Evolutionary conservation across 176 grass and related monocot species (phyloP).

Genomic region (Avena insularis): DNA sequence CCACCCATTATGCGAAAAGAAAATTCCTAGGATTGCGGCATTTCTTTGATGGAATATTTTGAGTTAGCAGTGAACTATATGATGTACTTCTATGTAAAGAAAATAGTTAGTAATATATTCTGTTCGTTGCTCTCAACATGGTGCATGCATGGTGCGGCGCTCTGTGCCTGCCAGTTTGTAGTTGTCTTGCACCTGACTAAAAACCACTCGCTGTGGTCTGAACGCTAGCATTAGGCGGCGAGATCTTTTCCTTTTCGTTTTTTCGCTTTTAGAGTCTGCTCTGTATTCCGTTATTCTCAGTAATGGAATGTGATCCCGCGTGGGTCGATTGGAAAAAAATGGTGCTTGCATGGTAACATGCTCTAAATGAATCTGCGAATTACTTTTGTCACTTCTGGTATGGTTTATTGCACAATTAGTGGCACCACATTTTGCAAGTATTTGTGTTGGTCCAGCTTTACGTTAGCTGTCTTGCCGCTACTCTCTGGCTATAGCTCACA

Average conservation of each 20-base stretch:
- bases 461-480: background rate
- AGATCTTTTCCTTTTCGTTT: too few species aligned
- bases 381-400: background rate
- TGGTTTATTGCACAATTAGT: slow-evolving; percentile 8
- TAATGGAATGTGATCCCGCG: too few species aligned
- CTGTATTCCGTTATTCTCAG: too few species aligned
- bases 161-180: too few species aligned
- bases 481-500: background rate
- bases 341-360: background rate
- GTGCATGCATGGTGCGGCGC: slow-evolving; percentile 10
- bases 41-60: slow-evolving; percentile 21
- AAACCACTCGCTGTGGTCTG: too few species aligned
- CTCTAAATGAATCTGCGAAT: background rate
- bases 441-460: slow-evolving; percentile 33
- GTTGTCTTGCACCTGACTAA: too few species aligned
- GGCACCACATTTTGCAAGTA: slow-evolving; percentile 21
- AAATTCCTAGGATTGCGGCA: background rate
- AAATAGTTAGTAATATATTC: background rate
- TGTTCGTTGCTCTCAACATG: background rate
- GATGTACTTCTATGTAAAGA: slow-evolving; percentile 15
- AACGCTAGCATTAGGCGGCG: too few species aligned
- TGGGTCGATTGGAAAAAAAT: too few species aligned
- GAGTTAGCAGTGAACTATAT: background rate
- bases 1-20: background rate
- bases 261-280: too few species aligned